Percentiles rank a stretch among this genome's conserved stretches.
phyloP scores from a whole-genome alignment of 2,329 filamentous ascomycete genomes.

The Pseudopithomyces chartarum region DNA sequence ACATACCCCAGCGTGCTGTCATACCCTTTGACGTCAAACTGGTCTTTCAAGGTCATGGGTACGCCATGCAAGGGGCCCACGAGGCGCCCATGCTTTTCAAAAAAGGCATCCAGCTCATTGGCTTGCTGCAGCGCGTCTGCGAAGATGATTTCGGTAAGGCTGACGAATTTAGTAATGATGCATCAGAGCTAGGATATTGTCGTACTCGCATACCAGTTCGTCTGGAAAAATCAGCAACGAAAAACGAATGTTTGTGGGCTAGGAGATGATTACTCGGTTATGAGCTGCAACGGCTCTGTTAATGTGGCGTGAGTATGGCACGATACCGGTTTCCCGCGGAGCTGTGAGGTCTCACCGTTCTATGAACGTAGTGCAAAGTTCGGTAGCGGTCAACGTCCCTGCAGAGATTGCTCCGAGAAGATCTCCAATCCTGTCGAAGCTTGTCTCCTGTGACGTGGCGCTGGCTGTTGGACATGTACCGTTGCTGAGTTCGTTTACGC shows the following conservation, averaged over 20 bases:
- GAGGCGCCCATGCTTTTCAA: constrained; percentile 39
- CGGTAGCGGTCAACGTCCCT: constrained; percentile 31
- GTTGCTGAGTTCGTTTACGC: constrained; percentile 12
- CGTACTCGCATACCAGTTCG: constrained; percentile 48
- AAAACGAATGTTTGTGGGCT: background rate
- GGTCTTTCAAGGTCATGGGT: constrained; percentile 55
- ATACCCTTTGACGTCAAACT: constrained; percentile 55
- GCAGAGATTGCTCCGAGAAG: constrained; percentile 32
- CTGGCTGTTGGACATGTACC: background rate
- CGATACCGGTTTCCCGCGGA: constrained; percentile 14
- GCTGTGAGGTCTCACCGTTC: constrained; percentile 28
- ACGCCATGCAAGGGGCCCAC: constrained; percentile 55
- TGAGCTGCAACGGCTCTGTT: constrained; percentile 38
- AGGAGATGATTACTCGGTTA: constrained; percentile 27
- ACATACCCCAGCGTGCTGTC: constrained; percentile 64
- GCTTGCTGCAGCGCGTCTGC: constrained; percentile 49
- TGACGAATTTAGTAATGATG: constrained; percentile 54
- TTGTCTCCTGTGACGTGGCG: constrained; percentile 8
- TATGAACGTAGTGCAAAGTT: constrained; percentile 37
- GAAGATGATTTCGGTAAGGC: constrained; percentile 55
- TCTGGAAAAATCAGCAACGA: constrained; percentile 32
- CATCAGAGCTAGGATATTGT: constrained; percentile 45
- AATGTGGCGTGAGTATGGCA: constrained; percentile 43
- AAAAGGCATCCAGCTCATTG: constrained; percentile 48
- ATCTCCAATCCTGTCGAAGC: constrained; percentile 23